Evolutionary conservation across 192 early-diverging fungal genomes (phyloP).

Genomic region (Coemansia furcata): DNA sequence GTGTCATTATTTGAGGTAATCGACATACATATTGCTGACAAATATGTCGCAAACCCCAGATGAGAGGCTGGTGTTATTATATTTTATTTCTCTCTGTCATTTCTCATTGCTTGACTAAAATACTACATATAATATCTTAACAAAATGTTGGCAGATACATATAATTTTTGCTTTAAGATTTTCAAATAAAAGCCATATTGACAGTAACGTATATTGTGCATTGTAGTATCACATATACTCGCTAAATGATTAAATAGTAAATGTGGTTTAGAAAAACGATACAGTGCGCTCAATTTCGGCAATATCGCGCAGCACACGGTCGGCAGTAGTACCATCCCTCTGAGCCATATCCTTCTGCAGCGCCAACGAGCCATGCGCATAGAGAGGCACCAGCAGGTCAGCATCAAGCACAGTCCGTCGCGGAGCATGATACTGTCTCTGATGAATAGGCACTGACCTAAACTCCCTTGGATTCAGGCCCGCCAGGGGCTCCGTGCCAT

Average conservation of each 20-base stretch:
- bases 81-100: too few species aligned
- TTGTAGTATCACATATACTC: too few species aligned
- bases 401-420: constrained; percentile 82
- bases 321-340: constrained; percentile 80
- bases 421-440: constrained; percentile 69
- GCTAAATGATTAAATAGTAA: background rate
- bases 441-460: constrained; percentile 60
- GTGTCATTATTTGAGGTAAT: too few species aligned
- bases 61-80: too few species aligned
- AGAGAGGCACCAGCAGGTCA: constrained; percentile 71
- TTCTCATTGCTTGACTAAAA: too few species aligned
- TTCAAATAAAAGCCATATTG: too few species aligned
- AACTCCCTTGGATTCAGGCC: constrained; percentile 93
- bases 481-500: constrained; percentile 74
- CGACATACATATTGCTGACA: too few species aligned
- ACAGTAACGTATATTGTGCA: too few species aligned
- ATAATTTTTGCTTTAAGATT: too few species aligned
- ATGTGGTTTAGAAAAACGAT: constrained; percentile 15
- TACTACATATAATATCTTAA: too few species aligned
- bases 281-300: constrained; percentile 23
- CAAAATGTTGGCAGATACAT: too few species aligned
- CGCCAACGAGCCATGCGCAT: constrained; percentile 62
- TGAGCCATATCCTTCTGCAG: constrained; percentile 85
- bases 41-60: too few species aligned
- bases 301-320: constrained; percentile 61